These are phyloP conservation scores for Yamadazyma jaroonii DNA, from an alignment of 1,139 yeast species.

Conservation along the genomic window DNA sequence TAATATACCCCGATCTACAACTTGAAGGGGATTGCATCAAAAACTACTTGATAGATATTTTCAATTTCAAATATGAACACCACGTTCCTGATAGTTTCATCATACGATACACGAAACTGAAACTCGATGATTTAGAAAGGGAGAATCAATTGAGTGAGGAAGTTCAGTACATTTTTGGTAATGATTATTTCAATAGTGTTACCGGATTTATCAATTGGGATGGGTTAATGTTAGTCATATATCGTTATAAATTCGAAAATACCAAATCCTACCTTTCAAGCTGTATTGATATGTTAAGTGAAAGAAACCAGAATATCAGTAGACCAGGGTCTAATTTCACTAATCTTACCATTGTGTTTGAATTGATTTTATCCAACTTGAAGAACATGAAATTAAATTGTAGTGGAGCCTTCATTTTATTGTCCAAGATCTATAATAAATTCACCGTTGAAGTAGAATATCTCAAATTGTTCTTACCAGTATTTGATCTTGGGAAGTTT, in stretches of 20 bases:
- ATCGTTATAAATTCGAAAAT: conserved; percentile 1
- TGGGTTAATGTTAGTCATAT: conserved; percentile 1
- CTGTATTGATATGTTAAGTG: conserved; percentile 6
- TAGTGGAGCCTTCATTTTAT: conserved; percentile 9
- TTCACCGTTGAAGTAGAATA: conserved; percentile 10
- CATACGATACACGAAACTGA: neutral
- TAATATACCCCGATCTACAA: neutral
- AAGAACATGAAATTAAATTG: conserved; percentile 6
- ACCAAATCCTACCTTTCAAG: conserved; percentile 4
- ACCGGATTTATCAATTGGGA: conserved; percentile 6
- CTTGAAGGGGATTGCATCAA: neutral
- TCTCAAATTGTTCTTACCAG: conserved; percentile 1
- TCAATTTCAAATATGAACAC: conserved; percentile 10
- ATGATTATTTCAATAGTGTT: neutral
- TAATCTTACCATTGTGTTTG: conserved; percentile 1
- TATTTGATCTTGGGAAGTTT: conserved; percentile 8
- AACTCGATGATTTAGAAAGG: neutral
- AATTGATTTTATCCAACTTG: conserved; percentile 1
- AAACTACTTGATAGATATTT: conserved; percentile 5
- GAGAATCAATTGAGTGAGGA: neutral
- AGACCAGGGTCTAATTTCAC: conserved; percentile 7
- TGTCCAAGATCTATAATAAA: conserved; percentile 6
- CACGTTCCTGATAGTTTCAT: conserved; percentile 9
- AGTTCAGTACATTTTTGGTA: neutral
- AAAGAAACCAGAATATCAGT: conserved; percentile 5